Percentiles rank a stretch among this genome's conserved stretches.
These are phyloP conservation scores for Backusella psychrophila DNA, from an alignment of 192 early-diverging fungal genomes.

Conservation along the genomic window DNA sequence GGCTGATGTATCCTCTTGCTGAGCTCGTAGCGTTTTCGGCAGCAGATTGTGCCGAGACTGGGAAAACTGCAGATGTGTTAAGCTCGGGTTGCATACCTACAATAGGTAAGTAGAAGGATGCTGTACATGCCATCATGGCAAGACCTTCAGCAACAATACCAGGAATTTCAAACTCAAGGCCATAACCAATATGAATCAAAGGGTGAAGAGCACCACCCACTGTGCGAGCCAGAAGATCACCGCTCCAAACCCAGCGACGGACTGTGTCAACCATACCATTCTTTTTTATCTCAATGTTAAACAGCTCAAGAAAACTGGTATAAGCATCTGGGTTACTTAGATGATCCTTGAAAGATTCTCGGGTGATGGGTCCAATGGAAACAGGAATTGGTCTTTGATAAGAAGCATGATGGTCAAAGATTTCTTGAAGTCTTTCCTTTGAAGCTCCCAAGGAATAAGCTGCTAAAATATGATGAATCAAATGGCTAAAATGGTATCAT, in stretches of 20 bases:
- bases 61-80: neutral
- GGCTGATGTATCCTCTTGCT: neutral
- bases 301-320: constrained; percentile 47
- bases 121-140: constrained; percentile 46
- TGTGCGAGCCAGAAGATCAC: constrained; percentile 38
- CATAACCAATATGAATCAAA: constrained; percentile 63
- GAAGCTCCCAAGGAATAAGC: constrained; percentile 51
- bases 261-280: constrained; percentile 38
- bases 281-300: constrained; percentile 40
- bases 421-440: constrained; percentile 44
- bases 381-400: constrained; percentile 27
- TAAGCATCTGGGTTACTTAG: constrained; percentile 41
- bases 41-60: neutral
- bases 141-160: constrained; percentile 52
- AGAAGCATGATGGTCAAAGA: constrained; percentile 45
- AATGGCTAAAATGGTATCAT: constrained; percentile 32
- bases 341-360: constrained; percentile 35
- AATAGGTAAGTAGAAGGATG: constrained; percentile 17
- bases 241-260: constrained; percentile 44
- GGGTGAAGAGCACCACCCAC: constrained; percentile 58
- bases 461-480: constrained; percentile 55
- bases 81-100: constrained; percentile 7
- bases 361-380: constrained; percentile 33
- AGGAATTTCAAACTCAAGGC: constrained; percentile 56
- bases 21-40: neutral